These are phyloP conservation scores for Metschnikowia borealis DNA, from an alignment of 805 yeast species.

Conservation along the genomic window DNA sequence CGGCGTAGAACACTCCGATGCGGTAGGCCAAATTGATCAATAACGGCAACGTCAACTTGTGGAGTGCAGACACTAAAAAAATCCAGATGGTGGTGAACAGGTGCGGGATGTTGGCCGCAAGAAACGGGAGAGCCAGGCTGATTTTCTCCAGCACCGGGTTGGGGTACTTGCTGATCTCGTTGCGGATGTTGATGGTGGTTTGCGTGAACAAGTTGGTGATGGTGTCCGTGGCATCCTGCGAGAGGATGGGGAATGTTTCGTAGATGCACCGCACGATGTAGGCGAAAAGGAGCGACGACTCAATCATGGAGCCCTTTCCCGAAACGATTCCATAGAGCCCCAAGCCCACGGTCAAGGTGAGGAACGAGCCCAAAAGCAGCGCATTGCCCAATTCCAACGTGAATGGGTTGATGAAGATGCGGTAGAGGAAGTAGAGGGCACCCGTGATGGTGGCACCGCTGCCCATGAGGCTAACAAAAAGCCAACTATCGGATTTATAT, in stretches of 20 bases:
- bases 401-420: slow-evolving; percentile 76
- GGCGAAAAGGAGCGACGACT: slow-evolving; percentile 79
- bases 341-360: slow-evolving; percentile 69
- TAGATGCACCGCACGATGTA: slow-evolving; percentile 91
- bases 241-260: slow-evolving; percentile 86
- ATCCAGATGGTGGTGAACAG: slow-evolving; percentile 54
- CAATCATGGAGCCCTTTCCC: slow-evolving; percentile 84
- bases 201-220: slow-evolving; percentile 30
- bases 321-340: slow-evolving; percentile 82
- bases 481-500: slow-evolving; percentile 69
- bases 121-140: slow-evolving; percentile 36
- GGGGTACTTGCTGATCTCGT: slow-evolving; percentile 37
- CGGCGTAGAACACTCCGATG: slow-evolving; percentile 82
- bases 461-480: slow-evolving; percentile 64
- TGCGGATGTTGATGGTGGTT: slow-evolving; percentile 30
- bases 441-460: slow-evolving; percentile 75
- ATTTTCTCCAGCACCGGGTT: slow-evolving; percentile 25
- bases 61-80: slow-evolving; percentile 46
- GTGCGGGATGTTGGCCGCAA: slow-evolving; percentile 50
- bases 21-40: slow-evolving; percentile 79
- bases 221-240: slow-evolving; percentile 43
- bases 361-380: slow-evolving; percentile 77
- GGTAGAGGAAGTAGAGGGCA: slow-evolving; percentile 71
- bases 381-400: slow-evolving; percentile 70
- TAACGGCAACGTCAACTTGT: slow-evolving; percentile 75